phyloP scores from a whole-genome alignment of 2,329 filamentous ascomycete genomes.

The Rhinocladiella similis region DNA sequence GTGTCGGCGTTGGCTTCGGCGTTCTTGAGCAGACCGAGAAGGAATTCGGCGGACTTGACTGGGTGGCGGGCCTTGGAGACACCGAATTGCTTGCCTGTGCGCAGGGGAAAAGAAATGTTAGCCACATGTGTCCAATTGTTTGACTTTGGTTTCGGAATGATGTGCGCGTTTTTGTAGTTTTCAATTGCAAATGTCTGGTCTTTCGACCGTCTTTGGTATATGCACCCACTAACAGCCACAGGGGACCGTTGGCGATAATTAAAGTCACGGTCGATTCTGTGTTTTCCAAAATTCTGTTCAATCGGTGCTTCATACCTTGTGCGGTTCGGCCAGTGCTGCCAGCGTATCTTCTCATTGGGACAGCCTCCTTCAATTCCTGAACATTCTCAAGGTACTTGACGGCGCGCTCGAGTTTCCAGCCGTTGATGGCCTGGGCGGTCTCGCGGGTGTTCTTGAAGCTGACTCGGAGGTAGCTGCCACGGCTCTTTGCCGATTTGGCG shows the following conservation, averaged over 20 bases:
- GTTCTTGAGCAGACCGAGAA: conserved; percentile 96
- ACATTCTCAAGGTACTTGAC: conserved; percentile 98
- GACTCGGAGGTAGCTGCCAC: conserved; percentile 97
- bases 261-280: conserved; percentile 3
- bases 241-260: no score
- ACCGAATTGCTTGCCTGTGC: conserved; percentile 94
- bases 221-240: no score
- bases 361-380: conserved; percentile 92
- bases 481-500: conserved; percentile 93
- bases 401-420: conserved; percentile 95
- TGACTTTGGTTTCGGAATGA: not conserved
- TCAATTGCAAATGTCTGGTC: no score
- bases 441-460: conserved; percentile 99
- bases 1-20: conserved; percentile 95
- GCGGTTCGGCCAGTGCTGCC: conserved; percentile 93
- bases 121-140: not conserved
- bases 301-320: conserved; percentile 72
- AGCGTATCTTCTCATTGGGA: conserved; percentile 97
- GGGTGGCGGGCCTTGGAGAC: conserved; percentile 98
- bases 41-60: conserved; percentile 98
- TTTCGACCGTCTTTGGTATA: no score
- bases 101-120: conserved; percentile 12
- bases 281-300: conserved; percentile 33
- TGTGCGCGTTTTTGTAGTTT: not conserved
- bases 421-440: conserved; percentile 98